Conservation (phyloP, 108 stramenopile genomes). For the Skeletonema marinoi region DNA sequence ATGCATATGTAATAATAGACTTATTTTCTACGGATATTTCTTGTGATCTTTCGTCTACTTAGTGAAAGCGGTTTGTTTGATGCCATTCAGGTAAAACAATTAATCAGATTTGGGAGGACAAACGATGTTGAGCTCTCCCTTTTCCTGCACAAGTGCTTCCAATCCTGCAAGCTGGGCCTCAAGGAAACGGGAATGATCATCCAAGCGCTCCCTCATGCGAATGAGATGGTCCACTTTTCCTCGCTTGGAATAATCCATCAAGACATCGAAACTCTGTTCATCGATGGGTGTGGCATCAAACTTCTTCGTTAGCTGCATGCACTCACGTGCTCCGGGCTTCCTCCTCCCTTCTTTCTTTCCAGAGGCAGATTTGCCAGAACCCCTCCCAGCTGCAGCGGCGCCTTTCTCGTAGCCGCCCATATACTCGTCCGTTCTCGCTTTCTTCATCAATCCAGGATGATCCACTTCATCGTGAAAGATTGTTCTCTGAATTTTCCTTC, state of each 20-base stretch:
- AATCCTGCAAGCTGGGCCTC: conserved; percentile 83
- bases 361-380: conserved; percentile 18
- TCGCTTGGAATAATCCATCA: conserved; percentile 84
- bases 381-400: conserved; percentile 26
- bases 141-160: conserved; percentile 68
- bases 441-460: conserved; percentile 59
- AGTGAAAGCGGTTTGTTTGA: neutral
- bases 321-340: conserved; percentile 90
- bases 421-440: conserved; percentile 26
- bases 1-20: neutral
- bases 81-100: neutral
- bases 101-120: neutral
- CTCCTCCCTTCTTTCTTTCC: conserved; percentile 58
- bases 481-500: conserved; percentile 70
- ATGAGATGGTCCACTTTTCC: conserved; percentile 91
- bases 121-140: conserved; percentile 46
- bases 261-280: conserved; percentile 70
- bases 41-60: neutral
- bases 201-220: conserved; percentile 86
- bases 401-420: conserved; percentile 17
- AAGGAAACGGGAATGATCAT: conserved; percentile 80
- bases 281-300: conserved; percentile 71
- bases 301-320: conserved; percentile 83
- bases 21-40: neutral
- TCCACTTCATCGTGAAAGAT: conserved; percentile 79